These are phyloP conservation scores for Botryotinia convoluta DNA, from an alignment of 2,329 filamentous ascomycete species.

Conservation along the genomic window DNA sequence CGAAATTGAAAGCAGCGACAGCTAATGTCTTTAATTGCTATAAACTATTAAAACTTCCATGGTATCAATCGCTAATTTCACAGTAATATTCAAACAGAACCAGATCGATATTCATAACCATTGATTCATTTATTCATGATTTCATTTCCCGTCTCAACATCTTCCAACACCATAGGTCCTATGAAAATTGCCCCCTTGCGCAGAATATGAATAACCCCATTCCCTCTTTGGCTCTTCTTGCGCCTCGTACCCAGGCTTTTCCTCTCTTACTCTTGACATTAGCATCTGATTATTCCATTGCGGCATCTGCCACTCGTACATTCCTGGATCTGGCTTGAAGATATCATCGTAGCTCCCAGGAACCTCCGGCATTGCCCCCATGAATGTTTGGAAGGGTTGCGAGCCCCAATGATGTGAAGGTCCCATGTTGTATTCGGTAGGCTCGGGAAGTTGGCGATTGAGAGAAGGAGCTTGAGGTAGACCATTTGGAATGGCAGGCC, in stretches of 20 bases:
- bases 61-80: background rate
- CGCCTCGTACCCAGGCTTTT: conserved; percentile 30
- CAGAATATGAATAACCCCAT: conserved; percentile 22
- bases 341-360: conserved; percentile 36
- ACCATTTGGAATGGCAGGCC: conserved; percentile 28
- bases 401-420: conserved; percentile 32
- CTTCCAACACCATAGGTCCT: conserved; percentile 20
- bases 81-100: background rate
- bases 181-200: conserved; percentile 16
- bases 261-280: conserved; percentile 36
- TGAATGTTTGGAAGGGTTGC: conserved; percentile 38
- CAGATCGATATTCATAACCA: background rate
- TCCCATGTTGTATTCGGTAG: conserved; percentile 30
- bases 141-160: conserved; percentile 14
- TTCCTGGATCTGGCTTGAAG: conserved; percentile 34
- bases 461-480: conserved; percentile 25
- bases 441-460: conserved; percentile 14
- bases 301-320: conserved; percentile 36
- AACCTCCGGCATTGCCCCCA: conserved; percentile 35
- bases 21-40: background rate
- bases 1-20: background rate
- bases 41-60: background rate
- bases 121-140: conserved; percentile 13
- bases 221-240: conserved; percentile 30
- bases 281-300: conserved; percentile 35